Conservation (phyloP, 2,329 filamentous ascomycete species). For the Proliferodiscus dingleyae region DNA sequence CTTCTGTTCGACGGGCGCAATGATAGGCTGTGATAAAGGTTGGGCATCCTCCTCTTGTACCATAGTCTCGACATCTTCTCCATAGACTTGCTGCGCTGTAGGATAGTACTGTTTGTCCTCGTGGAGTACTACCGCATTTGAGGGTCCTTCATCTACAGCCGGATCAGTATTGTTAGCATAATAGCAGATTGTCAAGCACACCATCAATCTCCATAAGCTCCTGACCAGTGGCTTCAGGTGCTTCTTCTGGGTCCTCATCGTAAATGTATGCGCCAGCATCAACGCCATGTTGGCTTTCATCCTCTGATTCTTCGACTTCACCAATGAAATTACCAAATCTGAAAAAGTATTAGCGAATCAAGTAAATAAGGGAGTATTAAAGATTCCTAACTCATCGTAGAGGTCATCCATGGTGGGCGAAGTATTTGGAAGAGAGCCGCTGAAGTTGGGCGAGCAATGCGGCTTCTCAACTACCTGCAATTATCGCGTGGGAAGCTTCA, state of each 20-base stretch:
- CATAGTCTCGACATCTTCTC: slow-evolving; percentile 86
- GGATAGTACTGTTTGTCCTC: slow-evolving; percentile 99
- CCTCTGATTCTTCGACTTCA: slow-evolving; percentile 83
- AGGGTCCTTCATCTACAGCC: slow-evolving; percentile 68
- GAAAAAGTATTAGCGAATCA: slow-evolving; percentile 19
- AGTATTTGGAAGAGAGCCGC: slow-evolving; percentile 3
- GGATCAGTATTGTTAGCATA: slow-evolving; percentile 23
- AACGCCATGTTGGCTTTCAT: slow-evolving; percentile 73
- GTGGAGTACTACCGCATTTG: slow-evolving; percentile 94
- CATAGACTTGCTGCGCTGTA: slow-evolving; percentile 94
- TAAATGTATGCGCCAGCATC: slow-evolving; percentile 77
- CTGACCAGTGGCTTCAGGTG: slow-evolving; percentile 61
- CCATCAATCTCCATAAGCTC: slow-evolving; percentile 93
- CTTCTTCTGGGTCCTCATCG: slow-evolving; percentile 62
- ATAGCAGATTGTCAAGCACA: slow-evolving; percentile 33
- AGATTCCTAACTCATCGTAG: slow-evolving; percentile 74
- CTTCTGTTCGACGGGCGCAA: slow-evolving; percentile 88
- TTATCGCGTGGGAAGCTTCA: slow-evolving; percentile 21
- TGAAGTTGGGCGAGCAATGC: slow-evolving; percentile 10
- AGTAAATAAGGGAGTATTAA: slow-evolving; percentile 2
- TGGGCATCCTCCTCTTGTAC: slow-evolving; percentile 98
- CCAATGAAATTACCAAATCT: slow-evolving; percentile 99
- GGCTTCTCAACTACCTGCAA: slow-evolving; percentile 9
- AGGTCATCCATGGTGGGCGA: slow-evolving; percentile 74
- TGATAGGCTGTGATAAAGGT: slow-evolving; percentile 84